Evolutionary conservation across 345 rosid species (phyloP), one percentile per base, ranked within the genome.

Genomic region (Boechera divaricarpa): DNA sequence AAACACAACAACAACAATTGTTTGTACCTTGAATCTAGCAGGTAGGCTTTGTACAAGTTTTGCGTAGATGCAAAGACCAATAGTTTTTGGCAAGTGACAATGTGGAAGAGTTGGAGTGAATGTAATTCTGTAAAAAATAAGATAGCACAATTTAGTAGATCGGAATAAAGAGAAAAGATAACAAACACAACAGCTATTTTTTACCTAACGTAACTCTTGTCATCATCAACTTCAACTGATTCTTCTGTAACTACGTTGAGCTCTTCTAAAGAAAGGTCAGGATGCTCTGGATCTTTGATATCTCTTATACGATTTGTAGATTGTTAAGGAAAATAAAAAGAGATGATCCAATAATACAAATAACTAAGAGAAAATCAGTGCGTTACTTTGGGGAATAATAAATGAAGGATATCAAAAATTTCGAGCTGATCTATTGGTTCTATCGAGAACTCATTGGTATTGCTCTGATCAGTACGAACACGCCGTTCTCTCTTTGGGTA

Each of bases 201-300:
- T 48, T 72, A 90, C 94, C 93, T 87, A 36, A 87, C 91, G 61
- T 85, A 75, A 74, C 91, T 86, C 49, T 55, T 82, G 3, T 68
- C 67, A 32, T 89, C 82, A 83, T 90, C 89, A 10, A 91, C 86
- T 79, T 90, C 94, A 59, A 94, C 78, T 48, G 96, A 95, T 75
- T 94, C 96, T 80, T 90, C 91, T 28, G 94, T 81, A 55, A 93
- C 69, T 10, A 94, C 94, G 70, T 82, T 87, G 44, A 94, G 96
- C 77, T 89, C 90, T 74, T 94, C 97, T 77, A 91, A 78, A 38
- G 97, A 91, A 13, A 4, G 21, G 53, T 86, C 81, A 26, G 88
- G 90, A 83, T 94, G 93, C 80, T 94, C 96, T 28, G 97, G 97
- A 78, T 91, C 97, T 78, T 90, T 94, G 70, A 91, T 94, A 77